phyloP scores from a whole-genome alignment of 2,329 filamentous ascomycete species.

The Trichoderma aggressivum region DNA sequence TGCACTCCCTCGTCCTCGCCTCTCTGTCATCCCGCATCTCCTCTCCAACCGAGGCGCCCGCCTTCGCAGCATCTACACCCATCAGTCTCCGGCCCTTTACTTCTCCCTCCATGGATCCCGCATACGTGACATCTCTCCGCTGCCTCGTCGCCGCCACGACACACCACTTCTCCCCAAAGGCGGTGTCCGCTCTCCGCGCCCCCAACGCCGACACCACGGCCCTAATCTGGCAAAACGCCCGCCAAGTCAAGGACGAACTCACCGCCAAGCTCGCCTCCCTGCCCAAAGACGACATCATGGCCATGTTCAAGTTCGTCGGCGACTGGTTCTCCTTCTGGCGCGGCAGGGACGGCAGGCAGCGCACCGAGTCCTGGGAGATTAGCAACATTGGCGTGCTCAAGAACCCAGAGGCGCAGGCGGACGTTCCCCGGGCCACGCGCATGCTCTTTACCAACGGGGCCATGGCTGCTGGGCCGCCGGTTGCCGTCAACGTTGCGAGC shows the following conservation, averaged over 20 bases:
- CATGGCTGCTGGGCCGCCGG: slow-evolving; percentile 40
- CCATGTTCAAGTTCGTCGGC: slow-evolving; percentile 40
- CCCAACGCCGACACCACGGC: slow-evolving; percentile 23
- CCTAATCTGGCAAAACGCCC: slow-evolving; percentile 44
- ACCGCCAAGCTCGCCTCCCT: slow-evolving; percentile 33
- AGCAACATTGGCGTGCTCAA: slow-evolving; percentile 51
- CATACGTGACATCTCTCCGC: slow-evolving; percentile 34
- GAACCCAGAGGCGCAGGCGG: neutral
- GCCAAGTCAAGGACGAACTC: slow-evolving; percentile 35
- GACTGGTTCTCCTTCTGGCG: slow-evolving; percentile 44
- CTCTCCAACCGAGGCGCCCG: slow-evolving; percentile 29
- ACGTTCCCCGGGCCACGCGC: slow-evolving; percentile 28
- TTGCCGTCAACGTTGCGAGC: slow-evolving; percentile 48
- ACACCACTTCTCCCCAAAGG: slow-evolving; percentile 29
- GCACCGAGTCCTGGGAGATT: slow-evolving; percentile 47
- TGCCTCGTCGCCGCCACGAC: slow-evolving; percentile 38
- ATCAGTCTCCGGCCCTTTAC: slow-evolving; percentile 44
- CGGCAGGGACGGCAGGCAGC: slow-evolving; percentile 40
- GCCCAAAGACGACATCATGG: slow-evolving; percentile 42
- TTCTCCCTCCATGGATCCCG: slow-evolving; percentile 25
- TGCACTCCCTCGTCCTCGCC: slow-evolving; percentile 44
- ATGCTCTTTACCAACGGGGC: slow-evolving; percentile 50
- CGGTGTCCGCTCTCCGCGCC: slow-evolving; percentile 27
- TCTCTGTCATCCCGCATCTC: slow-evolving; percentile 39
- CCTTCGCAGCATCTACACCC: slow-evolving; percentile 41